Evolutionary conservation across 352 stramenopile species (phyloP), one percentile per base, ranked within the genome.

Genomic region (Globisporangium spinosum): DNA sequence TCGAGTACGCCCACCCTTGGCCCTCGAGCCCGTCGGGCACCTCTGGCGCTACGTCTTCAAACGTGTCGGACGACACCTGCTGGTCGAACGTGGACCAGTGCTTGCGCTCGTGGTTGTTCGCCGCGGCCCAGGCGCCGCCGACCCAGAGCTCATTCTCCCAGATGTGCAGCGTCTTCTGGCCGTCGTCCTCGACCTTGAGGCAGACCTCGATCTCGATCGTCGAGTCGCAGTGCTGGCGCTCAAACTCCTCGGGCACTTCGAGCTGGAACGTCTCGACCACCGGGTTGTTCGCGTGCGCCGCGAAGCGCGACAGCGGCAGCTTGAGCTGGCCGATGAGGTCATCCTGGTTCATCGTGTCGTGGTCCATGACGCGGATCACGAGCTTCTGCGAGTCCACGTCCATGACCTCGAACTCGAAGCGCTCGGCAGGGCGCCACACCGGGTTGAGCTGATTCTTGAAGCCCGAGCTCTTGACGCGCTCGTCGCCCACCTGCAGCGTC

Each of bases 61-160:
- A 93, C 58, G 75, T 80, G 59, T 85, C 75, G 2, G 82, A 85
- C 34, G 85, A 90, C 32, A 74, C 74, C 57, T 81, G 75, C 57
- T 86, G 71, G 71, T 88, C 80, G 51, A 77, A 82, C 12, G 80
- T 82, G 53, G 76, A 84, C 77, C 79, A 90, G 60, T 89, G 78
- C 22, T 70, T 72, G 56, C 77, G 75, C 35, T 87, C 70, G 58
- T 82, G 74, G 71, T 79, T 80, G 73, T 89, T 71, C 49, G 77
- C 72, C 10, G 85, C 70, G 32, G 72, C 76, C 85, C 87, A 78
- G 59, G 74, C 60, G 27, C 70, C 71, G 61, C 78, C 67, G 53
- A 70, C 62, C 65, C 78, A 93, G 65, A 79, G 65, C 64, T 91
- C 80, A 60, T 90, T 90, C 73, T 93, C 81, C 80, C 80, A 90